Conservation (phyloP, 352 stramenopile genomes). For the Phytopythium vexans region DNA sequence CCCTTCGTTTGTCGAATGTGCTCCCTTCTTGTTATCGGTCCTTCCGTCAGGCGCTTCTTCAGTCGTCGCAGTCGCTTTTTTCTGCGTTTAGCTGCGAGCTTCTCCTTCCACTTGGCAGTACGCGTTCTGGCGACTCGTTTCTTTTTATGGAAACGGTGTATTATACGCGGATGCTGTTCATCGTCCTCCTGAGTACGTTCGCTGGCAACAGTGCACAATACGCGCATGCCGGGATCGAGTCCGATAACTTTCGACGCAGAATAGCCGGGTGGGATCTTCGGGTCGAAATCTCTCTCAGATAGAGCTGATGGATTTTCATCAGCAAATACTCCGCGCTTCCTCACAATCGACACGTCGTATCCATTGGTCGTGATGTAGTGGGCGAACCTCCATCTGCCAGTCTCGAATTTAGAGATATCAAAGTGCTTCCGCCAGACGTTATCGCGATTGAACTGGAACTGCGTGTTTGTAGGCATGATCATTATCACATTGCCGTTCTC, state of each 20-base stretch:
- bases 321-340: not conserved
- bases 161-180: not conserved
- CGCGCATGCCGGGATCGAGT: no score
- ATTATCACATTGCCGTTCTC: not conserved
- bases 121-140: not conserved
- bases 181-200: not conserved
- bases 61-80: no score
- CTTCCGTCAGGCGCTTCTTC: no score
- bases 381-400: conserved; percentile 1
- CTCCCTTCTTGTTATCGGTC: no score
- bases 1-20: not conserved
- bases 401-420: not conserved
- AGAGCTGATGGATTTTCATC: not conserved
- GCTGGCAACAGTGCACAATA: no score
- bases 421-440: not conserved
- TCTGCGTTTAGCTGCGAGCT: no score
- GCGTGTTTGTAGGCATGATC: not conserved
- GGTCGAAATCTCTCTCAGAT: not conserved
- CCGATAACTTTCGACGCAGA: no score
- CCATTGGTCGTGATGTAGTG: conserved; percentile 1
- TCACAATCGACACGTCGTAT: conserved; percentile 1
- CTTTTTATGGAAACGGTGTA: not conserved
- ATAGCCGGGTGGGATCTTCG: not conserved
- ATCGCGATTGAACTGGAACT: not conserved
- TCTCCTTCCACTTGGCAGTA: no score